Evolutionary conservation across 805 yeast species (phyloP), one percentile per base, ranked within the genome.

Genomic region (Isabelozyma pseudorhagii): DNA sequence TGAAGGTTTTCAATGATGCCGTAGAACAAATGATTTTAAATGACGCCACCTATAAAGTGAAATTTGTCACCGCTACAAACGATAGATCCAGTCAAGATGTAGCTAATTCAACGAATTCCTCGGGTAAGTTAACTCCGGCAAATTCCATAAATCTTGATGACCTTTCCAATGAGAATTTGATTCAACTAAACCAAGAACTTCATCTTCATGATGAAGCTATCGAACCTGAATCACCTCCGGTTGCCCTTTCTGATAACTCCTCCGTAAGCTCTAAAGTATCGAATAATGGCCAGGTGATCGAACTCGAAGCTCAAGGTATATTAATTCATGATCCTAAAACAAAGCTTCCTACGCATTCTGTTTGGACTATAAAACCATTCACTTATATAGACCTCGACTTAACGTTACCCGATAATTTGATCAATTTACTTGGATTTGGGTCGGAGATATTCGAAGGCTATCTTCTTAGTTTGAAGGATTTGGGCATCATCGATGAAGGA

Each of bases 231-330:
- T 34, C 38, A 3, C 38, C 38, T 34, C 14, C 38, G 13, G 13
- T 8, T 34, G 13, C 38, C 14, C 38, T 15, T 5, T 14, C 15
- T 10, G 40, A 38, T 15, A 38, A 13, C 13, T 14, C 18, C 14
- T 11, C 49, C 10, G 17, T 50, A n/a, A 56, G 59, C 51, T 66
- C 76, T 2, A 71, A 71, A 46, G 55, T 71, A 8, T 71, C 72
- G 2, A 83, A 84, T 15, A 82, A 83, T 57, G 87, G 86, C 6
- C 82, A 78, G 8, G 69, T 79, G 13, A 79, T 85, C 8, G 93
- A 89, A 55, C 71, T 92, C 39, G 98, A 93, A 65, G 98, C 97
- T 0, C 97, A 93, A 61, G 99, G 99, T 3, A 85, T 94, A 8
- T 66, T 93, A 17, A 85, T 94, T 8, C 87, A 83, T 54, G 87